Conservation (phyloP, 2,329 filamentous ascomycete species). For the Thelonectria discophora region DNA sequence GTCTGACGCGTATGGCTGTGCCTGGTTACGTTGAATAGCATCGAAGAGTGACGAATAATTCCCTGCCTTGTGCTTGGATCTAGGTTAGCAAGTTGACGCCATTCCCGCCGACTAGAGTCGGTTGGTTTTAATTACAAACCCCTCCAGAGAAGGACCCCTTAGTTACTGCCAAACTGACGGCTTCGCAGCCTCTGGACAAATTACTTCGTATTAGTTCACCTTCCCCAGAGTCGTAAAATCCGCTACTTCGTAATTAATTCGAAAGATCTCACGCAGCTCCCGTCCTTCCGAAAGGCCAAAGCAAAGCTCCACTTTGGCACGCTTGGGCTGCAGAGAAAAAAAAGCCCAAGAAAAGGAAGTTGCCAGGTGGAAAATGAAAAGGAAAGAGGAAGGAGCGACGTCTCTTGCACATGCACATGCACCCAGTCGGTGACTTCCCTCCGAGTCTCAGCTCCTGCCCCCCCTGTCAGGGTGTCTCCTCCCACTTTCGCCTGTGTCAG, state of each 20-base stretch:
- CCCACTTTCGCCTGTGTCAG: neutral
- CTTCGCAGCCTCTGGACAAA: neutral
- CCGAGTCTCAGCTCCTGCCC: neutral
- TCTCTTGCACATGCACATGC: neutral
- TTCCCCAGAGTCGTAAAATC: neutral
- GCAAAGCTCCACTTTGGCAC: constrained; percentile 1
- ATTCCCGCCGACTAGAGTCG: neutral
- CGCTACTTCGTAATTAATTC: no score
- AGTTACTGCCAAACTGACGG: neutral
- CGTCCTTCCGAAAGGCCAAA: neutral
- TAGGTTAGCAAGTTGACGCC: neutral
- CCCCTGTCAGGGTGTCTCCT: neutral
- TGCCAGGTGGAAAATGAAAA: neutral
- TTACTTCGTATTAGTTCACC: neutral
- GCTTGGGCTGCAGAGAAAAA: neutral
- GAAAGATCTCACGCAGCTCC: neutral
- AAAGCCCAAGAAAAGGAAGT: neutral
- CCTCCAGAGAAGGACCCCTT: neutral
- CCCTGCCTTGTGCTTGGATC: neutral
- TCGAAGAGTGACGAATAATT: no score
- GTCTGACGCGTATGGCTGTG: no score
- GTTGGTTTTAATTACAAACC: neutral
- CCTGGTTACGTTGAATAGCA: no score
- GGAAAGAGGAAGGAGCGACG: neutral
- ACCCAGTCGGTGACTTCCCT: no score